Evolutionary conservation across 495 filamentous ascomycete genomes (phyloP), one percentile per base, ranked within the genome.

Genomic region (Delitschia confertaspora): DNA sequence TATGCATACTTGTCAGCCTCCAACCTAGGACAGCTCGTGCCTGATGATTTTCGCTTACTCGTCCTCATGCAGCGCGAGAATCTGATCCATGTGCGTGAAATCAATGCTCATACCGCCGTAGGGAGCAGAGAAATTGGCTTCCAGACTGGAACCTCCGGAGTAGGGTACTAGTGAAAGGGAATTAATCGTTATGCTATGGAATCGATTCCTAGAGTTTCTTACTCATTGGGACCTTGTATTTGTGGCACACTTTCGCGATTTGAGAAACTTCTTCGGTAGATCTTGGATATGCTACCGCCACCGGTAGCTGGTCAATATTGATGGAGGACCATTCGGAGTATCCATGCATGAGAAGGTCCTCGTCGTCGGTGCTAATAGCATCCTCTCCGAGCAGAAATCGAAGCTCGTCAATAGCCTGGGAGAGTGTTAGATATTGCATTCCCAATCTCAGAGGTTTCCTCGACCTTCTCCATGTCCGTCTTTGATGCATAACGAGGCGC

Each of bases 241-340:
- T 83, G 65, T 79, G 67, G 66, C 88, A 95, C 35, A 88, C 67
- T 56, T 81, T 82, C 7, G 82, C 85, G 23, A 94, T 85, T 33
- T 74, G 59, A 6, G 81, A 80, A 16, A 95, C 86, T 39, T 94
- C 82, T 44, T 83, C 72, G 1, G 87, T 94, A 4, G 72, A 76
- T 33, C 75, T 79, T 10, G 83, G 85, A 57, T 85, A 87, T 6
- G 75, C 82, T 24, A 89, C 83, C 0, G 85, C 85, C n/a, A 87
- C 80, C 0, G 85, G 85, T 0, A 88, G 64, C 3, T 73, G 72
- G 26, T 85, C 79, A 9, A 79, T 78, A 55, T 95, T 94, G 30
- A 79, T 71, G 3, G 83, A 82, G 1, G 84, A 89, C 85, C 86
- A 93, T 64, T 88, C 84, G 8, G 85, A 91, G 60, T 83, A 94